Evolutionary conservation across 2,329 filamentous ascomycete species (phyloP), one percentile per base, ranked within the genome.

Genomic region (Stachybotrys echinatus): DNA sequence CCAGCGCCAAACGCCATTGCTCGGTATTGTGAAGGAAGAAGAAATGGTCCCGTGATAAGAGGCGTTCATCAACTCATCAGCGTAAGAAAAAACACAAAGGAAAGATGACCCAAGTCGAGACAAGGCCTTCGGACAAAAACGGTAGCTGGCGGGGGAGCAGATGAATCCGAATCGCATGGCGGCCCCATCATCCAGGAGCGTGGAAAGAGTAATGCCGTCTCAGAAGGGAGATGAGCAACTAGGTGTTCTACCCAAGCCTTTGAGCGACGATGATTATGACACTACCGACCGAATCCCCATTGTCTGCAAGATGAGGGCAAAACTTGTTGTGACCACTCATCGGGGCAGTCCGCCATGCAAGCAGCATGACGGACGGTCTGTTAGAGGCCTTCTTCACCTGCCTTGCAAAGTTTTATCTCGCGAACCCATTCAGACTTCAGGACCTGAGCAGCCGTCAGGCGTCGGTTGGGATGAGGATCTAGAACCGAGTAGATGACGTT

Each of bases 401-500:
- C 92, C 71, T 92, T 94, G 76, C 94, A 99, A 51, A 97, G 80
- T 73, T 92, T 95, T 71, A 97, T 96, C 70, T 96, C 92, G 59
- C 94, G 89, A 58, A 94, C 91, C 94, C 94, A 99, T 74, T 99
- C 94, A 5, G 92, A 97, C 71, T 96, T 96, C 62, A 99, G 83
- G 50, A 97, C 90, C 73, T 99, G 94, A 39, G 92, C 92, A 51
- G 94, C 92, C 23, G 91, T 96, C 66, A 99, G 92, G 60, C 94
- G 89, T 56, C 94, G 87, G 50, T 83, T 83, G 22, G 94, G 91
- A 66, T 96, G 96, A 23, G 94, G 94, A 65, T 99, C 94, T 43
- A 99, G 80, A 56, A 99, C 96, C 20, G 92, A 97, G 73, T 99
- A 99, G 65, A 99, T 96, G 62, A 99, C 94, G 62, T 99, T 99